A percentile compares a stretch with the other conserved stretches of the same genome.
Evolutionary conservation across 352 stramenopile genomes (phyloP).

Genomic region (Pythium guiyangense): DNA sequence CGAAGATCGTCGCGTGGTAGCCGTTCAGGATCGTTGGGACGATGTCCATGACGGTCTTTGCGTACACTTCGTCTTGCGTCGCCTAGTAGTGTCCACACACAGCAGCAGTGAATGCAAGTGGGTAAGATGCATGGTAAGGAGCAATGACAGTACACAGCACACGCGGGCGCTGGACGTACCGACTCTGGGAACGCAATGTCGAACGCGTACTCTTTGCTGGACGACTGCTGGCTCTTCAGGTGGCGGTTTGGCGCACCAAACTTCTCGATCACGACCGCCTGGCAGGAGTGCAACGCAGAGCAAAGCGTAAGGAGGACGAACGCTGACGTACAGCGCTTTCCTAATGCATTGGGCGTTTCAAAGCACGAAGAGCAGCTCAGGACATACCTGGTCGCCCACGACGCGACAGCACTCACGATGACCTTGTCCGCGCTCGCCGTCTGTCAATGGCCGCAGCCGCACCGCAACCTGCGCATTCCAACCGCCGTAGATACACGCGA

Average conservation of each 20-base stretch:
- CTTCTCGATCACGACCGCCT: conserved; percentile 65
- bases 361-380: background rate
- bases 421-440: conserved; percentile 34
- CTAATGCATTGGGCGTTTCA: no score
- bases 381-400: conserved; percentile 42
- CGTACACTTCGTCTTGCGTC: conserved; percentile 50
- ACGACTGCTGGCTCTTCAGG: conserved; percentile 50
- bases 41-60: conserved; percentile 54
- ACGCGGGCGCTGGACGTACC: conserved; percentile 4
- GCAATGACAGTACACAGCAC: no score
- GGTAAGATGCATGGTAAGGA: no score
- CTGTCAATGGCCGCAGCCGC: conserved; percentile 38
- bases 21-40: conserved; percentile 66
- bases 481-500: background rate
- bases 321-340: no score
- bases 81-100: conserved; percentile 10
- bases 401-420: conserved; percentile 52
- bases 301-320: no score
- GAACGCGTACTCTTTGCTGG: conserved; percentile 53
- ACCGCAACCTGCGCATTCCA: conserved; percentile 37
- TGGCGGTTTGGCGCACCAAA: conserved; percentile 40
- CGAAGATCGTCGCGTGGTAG: conserved; percentile 83
- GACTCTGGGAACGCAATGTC: conserved; percentile 51
- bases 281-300: background rate
- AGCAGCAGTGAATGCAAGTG: background rate